A percentile compares a stretch with the other conserved stretches of the same genome.
phyloP scores from a whole-genome alignment of 352 stramenopile species.

The Pythium scleroteichum region DNA sequence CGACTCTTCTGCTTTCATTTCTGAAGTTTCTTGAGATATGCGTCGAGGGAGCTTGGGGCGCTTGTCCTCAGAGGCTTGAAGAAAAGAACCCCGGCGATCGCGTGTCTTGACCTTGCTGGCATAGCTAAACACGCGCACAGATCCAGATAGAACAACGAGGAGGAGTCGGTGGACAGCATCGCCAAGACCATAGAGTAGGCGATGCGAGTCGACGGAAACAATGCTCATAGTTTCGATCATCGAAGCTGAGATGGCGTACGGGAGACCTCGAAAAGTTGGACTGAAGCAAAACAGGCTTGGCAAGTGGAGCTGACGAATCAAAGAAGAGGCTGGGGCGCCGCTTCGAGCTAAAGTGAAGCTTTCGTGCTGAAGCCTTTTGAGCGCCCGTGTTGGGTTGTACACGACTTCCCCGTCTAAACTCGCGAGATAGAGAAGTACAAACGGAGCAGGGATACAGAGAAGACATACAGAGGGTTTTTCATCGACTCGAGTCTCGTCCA shows the following conservation, averaged over 20 bases:
- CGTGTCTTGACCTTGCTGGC: conserved; percentile 10
- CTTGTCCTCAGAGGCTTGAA: conserved; percentile 19
- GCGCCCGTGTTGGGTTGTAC: conserved; percentile 41
- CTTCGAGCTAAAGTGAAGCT: conserved; percentile 1
- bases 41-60: conserved; percentile 23
- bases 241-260: not conserved
- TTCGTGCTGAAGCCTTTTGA: conserved; percentile 35
- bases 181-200: conserved; percentile 25
- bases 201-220: conserved; percentile 8
- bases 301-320: conserved; percentile 18
- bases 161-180: conserved; percentile 3
- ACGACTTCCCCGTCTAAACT: conserved; percentile 37
- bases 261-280: conserved; percentile 18
- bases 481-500: not conserved
- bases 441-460: conserved; percentile 32
- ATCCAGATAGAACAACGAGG: conserved; percentile 25
- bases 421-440: conserved; percentile 33
- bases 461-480: conserved; percentile 21
- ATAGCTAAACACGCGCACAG: conserved; percentile 26
- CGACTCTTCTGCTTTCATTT: conserved; percentile 3
- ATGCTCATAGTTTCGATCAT: conserved; percentile 30
- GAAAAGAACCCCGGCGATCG: conserved; percentile 13
- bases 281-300: conserved; percentile 1
- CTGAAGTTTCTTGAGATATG: conserved; percentile 16
- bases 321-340: not conserved